Evolutionary conservation across 2,329 filamentous ascomycete genomes (phyloP), one percentile per base, ranked within the genome.

Genomic region (Endoconidiophora polonica): DNA sequence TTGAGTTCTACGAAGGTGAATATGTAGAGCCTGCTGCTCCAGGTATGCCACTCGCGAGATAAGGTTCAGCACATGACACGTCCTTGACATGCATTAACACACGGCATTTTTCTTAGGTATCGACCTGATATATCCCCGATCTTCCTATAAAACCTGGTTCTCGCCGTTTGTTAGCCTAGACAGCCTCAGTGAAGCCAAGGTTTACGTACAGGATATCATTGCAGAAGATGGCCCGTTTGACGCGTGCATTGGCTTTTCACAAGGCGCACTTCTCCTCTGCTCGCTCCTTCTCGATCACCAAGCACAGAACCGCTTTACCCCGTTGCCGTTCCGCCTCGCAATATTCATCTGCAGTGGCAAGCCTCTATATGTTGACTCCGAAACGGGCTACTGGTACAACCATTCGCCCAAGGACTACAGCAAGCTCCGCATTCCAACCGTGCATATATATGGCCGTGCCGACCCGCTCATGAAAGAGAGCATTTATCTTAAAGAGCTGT

Each of bases 241-340:
- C 37, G 56, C 50, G 16, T 46, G 55, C 16, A 4, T 58, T 5
- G 56, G 56, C n/a, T 58, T 58, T 43, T 57, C 55, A 12, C 54
- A 56, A 38, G 57, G 57, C 2, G 55, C 54, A n/a, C 39, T 48
- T 5, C 41, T 48, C 3, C 16, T 48, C 5, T 29, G 9, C 16
- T 40, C 41, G 9, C 18, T 49, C 20, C 16, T 53, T 4, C 38
- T 46, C 7, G 39, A 42, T 37, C 26, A 49, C 6, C 50, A 43
- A 46, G 29, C 40, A 16, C 36, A 16, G 14, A n/a, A 33, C n/a
- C 39, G 46, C 3, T 38, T 43, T 29, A 18, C 14, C 6, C 16
- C 40, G 3, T 33, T 26, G n/a, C 20, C 37, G n/a, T 50, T 53
- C 29, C 26, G 42, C 5, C 46, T 53, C n/a, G 46, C 26, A 2